These are phyloP conservation scores for Mallotus japonicus DNA, from an alignment of 441 rosid genomes.

Conservation along the genomic window DNA sequence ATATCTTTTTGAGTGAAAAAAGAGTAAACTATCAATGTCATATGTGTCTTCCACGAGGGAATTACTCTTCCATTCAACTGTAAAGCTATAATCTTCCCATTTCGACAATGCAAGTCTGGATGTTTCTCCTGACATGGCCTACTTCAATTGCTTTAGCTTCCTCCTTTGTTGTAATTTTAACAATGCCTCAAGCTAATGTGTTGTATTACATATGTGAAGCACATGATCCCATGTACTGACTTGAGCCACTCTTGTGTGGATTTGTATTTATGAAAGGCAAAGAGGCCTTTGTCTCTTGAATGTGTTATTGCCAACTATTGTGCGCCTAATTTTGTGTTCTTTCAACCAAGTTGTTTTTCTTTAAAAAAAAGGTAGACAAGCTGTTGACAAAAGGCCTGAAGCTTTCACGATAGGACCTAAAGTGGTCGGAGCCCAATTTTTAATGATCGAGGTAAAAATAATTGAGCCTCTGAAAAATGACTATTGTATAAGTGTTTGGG, in stretches of 20 bases:
- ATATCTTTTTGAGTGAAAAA: neutral
- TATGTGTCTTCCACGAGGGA: neutral
- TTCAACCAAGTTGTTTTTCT: neutral
- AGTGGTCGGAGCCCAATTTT: too few relatives aligned
- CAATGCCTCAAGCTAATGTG: neutral
- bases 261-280: neutral
- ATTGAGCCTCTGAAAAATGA: too few relatives aligned
- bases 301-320: neutral
- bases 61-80: neutral
- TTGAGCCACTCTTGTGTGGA: neutral
- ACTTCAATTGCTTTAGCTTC: neutral
- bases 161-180: slow-evolving; percentile 1
- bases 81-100: neutral
- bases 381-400: too few relatives aligned
- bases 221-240: neutral
- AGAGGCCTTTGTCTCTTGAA: neutral
- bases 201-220: neutral
- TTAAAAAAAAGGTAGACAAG: too few relatives aligned
- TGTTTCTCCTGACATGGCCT: neutral
- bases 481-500: too few relatives aligned
- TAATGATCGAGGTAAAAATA: too few relatives aligned
- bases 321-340: neutral
- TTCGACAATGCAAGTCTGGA: neutral
- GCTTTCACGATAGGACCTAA: too few relatives aligned
- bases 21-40: slow-evolving; percentile 2